Conservation (phyloP, 2,329 filamentous ascomycete species). For the Orbilia blumenaviensis region DNA sequence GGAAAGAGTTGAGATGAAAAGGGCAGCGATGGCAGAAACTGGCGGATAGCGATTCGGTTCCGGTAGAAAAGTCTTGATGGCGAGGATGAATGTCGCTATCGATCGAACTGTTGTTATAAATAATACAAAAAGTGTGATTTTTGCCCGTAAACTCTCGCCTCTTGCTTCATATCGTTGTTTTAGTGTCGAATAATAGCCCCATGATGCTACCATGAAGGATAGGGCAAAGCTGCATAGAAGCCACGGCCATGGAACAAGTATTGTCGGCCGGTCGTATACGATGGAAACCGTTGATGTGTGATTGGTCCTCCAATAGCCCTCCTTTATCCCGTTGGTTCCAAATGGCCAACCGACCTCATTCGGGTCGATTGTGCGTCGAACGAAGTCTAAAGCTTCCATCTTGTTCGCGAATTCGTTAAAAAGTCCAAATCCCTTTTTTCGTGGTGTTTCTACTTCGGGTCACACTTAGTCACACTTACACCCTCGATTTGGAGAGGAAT, state of each 20-base stretch:
- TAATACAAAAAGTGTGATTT: conserved; percentile 26
- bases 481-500: background rate
- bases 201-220: conserved; percentile 25
- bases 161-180: conserved; percentile 43
- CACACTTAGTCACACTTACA: conserved; percentile 15
- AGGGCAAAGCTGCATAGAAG: conserved; percentile 37
- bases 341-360: conserved; percentile 28
- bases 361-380: conserved; percentile 4
- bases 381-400: conserved; percentile 15
- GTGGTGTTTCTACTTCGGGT: background rate
- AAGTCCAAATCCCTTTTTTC: conserved; percentile 3
- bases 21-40: conserved; percentile 22
- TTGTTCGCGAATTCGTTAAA: background rate
- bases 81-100: conserved; percentile 42
- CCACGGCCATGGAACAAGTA: conserved; percentile 46
- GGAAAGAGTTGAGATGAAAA: conserved; percentile 42
- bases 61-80: conserved; percentile 22
- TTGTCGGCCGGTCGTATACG: conserved; percentile 26
- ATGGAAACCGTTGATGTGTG: conserved; percentile 33
- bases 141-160: conserved; percentile 35
- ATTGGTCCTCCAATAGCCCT: conserved; percentile 5
- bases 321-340: background rate
- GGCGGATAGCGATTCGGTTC: conserved; percentile 27
- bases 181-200: conserved; percentile 45
- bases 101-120: conserved; percentile 42